Conservation (phyloP, 768 basidiomycete species). For the Pleurotus tuoliensis region DNA sequence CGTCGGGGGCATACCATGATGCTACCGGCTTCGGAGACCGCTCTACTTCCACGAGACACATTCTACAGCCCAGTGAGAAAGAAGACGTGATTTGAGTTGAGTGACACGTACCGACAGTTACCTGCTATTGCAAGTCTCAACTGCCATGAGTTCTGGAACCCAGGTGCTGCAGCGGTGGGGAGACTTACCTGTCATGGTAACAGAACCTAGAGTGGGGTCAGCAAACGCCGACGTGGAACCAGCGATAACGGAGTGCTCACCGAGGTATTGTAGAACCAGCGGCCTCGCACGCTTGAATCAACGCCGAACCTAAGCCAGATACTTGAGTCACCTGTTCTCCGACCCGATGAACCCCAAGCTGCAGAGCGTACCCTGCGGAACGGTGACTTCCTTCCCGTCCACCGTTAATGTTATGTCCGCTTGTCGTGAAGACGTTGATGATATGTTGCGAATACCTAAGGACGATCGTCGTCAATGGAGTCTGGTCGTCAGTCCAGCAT, state of each 20-base stretch:
- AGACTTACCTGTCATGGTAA: slow-evolving; percentile 74
- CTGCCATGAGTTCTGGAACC: neutral
- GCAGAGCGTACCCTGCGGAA: slow-evolving; percentile 76
- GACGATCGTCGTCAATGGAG: neutral
- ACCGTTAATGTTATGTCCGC: slow-evolving; percentile 91
- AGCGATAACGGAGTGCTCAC: slow-evolving; percentile 31
- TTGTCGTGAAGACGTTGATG: slow-evolving; percentile 60
- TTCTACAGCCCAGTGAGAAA: slow-evolving; percentile 41
- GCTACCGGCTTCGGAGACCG: slow-evolving; percentile 93
- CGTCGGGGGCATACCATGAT: slow-evolving; percentile 58
- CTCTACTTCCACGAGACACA: slow-evolving; percentile 99
- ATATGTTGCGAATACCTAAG: slow-evolving; percentile 56
- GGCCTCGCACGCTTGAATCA: slow-evolving; percentile 95
- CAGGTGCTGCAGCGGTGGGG: neutral
- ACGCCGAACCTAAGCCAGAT: slow-evolving; percentile 65
- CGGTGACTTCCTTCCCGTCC: slow-evolving; percentile 96
- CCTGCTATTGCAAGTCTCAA: slow-evolving; percentile 90
- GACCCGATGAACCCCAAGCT: neutral
- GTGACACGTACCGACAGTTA: slow-evolving; percentile 72
- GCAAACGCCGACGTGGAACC: slow-evolving; percentile 4
- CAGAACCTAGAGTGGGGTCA: slow-evolving; percentile 54
- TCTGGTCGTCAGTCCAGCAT: neutral
- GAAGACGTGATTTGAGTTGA: neutral
- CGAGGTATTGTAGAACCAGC: slow-evolving; percentile 80
- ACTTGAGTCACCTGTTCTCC: neutral